Base-by-base conservation (phyloP, 257 asterid genomes). In the Nicotiana noctiflora region DNA sequence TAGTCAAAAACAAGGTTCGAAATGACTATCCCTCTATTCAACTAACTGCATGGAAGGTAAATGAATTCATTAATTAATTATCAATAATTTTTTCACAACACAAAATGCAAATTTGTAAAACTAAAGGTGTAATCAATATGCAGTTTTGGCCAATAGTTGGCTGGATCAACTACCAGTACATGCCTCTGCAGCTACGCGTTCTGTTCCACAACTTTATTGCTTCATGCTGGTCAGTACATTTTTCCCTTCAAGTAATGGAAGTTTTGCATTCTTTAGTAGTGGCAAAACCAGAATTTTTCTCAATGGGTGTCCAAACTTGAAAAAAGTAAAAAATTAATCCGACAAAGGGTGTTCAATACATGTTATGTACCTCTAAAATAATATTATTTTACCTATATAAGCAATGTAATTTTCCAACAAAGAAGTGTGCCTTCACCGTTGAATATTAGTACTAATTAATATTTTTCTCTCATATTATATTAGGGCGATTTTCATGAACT, bases 101-200 rank as follows among this genome's bases (percentile, higher is more conserved):
- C 37, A 34, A 55, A 57, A 32, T 27, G 15, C 19, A 72, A 12
- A 72, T 44, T 21, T 10, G 37, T 13, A 21, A n/a, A 21, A 44
- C 14, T 44, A 12, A 46, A 14, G 40, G n/a, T 34, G 3, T 70
- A 9, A 37, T 57, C 4, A 46, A 46, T 25, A 19, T 27, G 65
- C 83, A 85, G 86, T 85, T 85, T 77, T 85, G 88, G 88, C 88
- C 88, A 8, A 32, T 85, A 12, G 83, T 85, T 51, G 86, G 88
- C 9, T 85, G 88, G 88, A 85, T 85, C 85, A 85, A 85, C 82
- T 85, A 85, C 75, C 88, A 83, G 57, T 85, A 85, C 76, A 81
- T 85, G 88, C 88, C 88, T 12, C n/a, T 83, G 81, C 86, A 83
- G 21, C 81, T 86, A 52, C 86, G 88, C 21, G 88, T 85, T 40